Evolutionary conservation across 257 asterid species (phyloP).

Genomic region (Petunia secreta): DNA sequence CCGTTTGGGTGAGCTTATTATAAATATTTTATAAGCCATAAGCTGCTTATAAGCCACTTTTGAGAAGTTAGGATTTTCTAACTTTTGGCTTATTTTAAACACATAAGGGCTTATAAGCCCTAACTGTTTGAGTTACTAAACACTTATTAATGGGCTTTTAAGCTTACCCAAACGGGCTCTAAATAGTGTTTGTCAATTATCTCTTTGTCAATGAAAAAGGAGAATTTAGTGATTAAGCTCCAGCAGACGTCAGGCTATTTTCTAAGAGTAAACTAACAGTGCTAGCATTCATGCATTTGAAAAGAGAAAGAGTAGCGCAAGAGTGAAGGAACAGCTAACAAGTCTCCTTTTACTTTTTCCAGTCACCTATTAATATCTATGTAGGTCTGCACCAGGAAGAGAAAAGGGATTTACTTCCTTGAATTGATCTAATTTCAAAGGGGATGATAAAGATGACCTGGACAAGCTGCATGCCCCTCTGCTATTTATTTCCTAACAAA

Average conservation of each 20-base stretch:
- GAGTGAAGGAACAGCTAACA: neutral
- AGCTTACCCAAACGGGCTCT: no score
- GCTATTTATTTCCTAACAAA: neutral
- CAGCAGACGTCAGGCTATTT: slow-evolving; percentile 2
- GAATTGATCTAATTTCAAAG: neutral
- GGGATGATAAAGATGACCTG: neutral
- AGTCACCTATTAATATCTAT: neutral
- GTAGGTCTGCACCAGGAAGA: neutral
- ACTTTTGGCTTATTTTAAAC: no score
- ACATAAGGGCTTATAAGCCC: no score
- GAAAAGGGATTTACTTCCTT: slow-evolving; percentile 5
- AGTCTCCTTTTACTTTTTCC: neutral
- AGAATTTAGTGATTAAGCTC: slow-evolving; percentile 7
- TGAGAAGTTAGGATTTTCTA: no score
- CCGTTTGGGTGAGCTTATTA: no score
- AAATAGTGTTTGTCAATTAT: neutral
- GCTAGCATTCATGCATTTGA: neutral
- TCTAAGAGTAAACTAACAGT: slow-evolving; percentile 17
- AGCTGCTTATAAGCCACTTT: no score
- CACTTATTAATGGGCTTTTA: no score
- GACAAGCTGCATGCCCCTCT: neutral
- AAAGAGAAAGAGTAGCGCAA: neutral
- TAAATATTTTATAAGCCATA: no score
- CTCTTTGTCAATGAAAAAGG: slow-evolving; percentile 7
- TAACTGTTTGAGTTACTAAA: no score